A percentile compares a stretch with the other conserved stretches of the same genome.
Conservation (phyloP, 371 early-diverging fungal genomes). For the Lichtheimia ramosa region DNA sequence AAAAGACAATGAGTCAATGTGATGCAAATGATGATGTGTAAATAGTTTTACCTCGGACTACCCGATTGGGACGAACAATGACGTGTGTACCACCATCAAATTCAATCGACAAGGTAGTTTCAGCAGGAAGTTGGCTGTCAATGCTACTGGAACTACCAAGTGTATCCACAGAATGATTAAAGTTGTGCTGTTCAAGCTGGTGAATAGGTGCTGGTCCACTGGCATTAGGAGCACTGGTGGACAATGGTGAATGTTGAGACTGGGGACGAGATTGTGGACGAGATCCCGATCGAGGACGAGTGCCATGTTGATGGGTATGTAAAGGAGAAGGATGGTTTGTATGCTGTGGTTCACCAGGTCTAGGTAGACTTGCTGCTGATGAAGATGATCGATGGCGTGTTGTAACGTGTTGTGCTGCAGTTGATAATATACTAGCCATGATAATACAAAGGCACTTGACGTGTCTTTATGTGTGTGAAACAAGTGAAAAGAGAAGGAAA, state of each 20-base stretch:
- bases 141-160: background rate
- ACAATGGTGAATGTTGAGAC: background rate
- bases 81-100: conserved; percentile 51
- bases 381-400: conserved; percentile 16
- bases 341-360: conserved; percentile 10
- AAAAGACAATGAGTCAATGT: background rate
- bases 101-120: conserved; percentile 22
- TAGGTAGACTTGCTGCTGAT: conserved; percentile 8
- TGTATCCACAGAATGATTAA: conserved; percentile 1
- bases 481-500: background rate
- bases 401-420: conserved; percentile 11
- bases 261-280: background rate
- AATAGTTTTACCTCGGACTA: conserved; percentile 33
- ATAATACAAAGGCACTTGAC: background rate
- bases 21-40: no score
- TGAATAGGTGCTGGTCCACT: background rate
- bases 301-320: background rate
- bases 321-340: conserved; percentile 13
- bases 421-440: conserved; percentile 18
- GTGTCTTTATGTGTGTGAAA: background rate
- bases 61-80: conserved; percentile 48
- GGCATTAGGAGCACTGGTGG: conserved; percentile 2
- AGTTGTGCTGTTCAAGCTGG: background rate
- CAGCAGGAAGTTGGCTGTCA: conserved; percentile 2
- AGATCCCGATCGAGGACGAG: conserved; percentile 4